These are phyloP conservation scores for Corrigiola litoralis DNA, from an alignment of 179 eudicot species.

Conservation along the genomic window DNA sequence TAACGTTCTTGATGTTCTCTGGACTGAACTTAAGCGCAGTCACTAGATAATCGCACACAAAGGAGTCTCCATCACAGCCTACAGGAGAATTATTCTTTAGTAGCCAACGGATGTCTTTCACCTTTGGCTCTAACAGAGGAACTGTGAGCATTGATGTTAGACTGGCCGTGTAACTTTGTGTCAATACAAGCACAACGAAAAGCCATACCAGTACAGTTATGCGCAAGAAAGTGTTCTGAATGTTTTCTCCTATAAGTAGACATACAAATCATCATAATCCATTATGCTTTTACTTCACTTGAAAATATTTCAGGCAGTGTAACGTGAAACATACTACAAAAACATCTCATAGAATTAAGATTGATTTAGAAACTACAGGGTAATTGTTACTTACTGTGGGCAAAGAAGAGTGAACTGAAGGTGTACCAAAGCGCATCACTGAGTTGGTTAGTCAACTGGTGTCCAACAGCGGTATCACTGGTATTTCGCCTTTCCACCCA, in stretches of 20 bases:
- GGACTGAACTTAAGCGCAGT: constrained; percentile 12
- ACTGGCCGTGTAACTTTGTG: constrained; percentile 40
- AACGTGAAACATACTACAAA: too few species aligned
- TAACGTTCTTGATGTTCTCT: constrained; percentile 21
- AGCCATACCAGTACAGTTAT: constrained; percentile 37
- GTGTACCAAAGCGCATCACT: constrained; percentile 43
- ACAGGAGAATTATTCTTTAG: constrained; percentile 26
- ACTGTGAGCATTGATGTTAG: constrained; percentile 46
- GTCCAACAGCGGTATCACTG: constrained; percentile 32
- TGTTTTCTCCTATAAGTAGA: constrained; percentile 28
- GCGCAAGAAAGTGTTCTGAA: constrained; percentile 27
- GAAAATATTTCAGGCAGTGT: too few species aligned
- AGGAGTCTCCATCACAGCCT: constrained; percentile 45
- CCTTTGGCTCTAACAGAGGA: constrained; percentile 25
- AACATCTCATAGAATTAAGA: too few species aligned
- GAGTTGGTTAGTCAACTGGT: constrained; percentile 31
- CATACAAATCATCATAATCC: too few species aligned
- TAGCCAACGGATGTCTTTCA: constrained; percentile 27
- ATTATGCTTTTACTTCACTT: too few species aligned
- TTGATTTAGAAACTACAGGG: not conserved
- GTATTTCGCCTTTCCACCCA: constrained; percentile 31
- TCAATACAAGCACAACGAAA: constrained; percentile 35
- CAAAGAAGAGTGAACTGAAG: constrained; percentile 44
- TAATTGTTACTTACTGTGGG: constrained; percentile 31
- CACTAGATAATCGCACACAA: constrained; percentile 26